Evolutionary conservation across 306 rosid species (phyloP), one percentile per base, ranked within the genome.

Genomic region (Rubus idaeus): DNA sequence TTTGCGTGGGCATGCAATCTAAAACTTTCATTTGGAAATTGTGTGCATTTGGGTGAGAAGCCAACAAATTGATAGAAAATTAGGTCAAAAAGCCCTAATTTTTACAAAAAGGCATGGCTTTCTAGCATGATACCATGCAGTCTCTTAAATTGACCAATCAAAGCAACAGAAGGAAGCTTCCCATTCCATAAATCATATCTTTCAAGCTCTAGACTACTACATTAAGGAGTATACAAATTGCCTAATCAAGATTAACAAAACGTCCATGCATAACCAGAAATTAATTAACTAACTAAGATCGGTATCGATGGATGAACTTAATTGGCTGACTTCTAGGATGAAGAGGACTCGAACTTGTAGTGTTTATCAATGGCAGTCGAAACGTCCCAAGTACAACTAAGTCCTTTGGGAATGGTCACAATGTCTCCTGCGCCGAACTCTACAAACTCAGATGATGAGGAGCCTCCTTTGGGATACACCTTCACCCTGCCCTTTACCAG

Each of bases 341-440:
- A 74, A 5, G 78, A 40, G 37, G 96, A 86, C 68, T 93, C 96
- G 79, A 91, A 93, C 77, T 90, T 86, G 84, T 93, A 91, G 82
- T 88, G 84, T 81, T 93, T 93, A 73, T 93, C 98, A 35, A 91
- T 90, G 2, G 98, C 90, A 75, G 88, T 74, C 62, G 91, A 91
- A 14, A 93, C 92, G 53, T 93, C 98, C 98, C 97, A 93, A 69
- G 91, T 89, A 89, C 98, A 93, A 79, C 97, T 88, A 1, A 93
- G 85, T 65, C 97, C 97, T 63, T 86, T 93, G 10, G 97, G 98
- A 23, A 93, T 82, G 18, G 80, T 93, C 0, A 93, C 98, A n/a
- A 91, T 91, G 69, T 91, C 97, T 10, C 97, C 96, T 18, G 96
- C 98, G 5, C 98, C 96, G 74, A 91, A 93, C 81, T 91, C 93